A percentile compares a stretch with the other conserved stretches of the same genome.
Evolutionary conservation across 352 stramenopile species (phyloP).

Genomic region (Phytophthora niederhauseri): DNA sequence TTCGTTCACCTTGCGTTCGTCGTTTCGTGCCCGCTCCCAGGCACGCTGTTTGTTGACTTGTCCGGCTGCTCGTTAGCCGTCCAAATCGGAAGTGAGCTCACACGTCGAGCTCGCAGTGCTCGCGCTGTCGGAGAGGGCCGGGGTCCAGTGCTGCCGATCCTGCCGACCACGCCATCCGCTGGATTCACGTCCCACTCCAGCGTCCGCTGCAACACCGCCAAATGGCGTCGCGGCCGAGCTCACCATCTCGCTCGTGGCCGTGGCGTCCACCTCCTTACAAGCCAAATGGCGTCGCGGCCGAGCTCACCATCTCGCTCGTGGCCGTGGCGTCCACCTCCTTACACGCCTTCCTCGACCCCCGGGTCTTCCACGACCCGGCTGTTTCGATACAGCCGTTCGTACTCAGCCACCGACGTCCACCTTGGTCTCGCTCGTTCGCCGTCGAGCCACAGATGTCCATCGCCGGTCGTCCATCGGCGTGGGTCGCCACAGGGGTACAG

Average conservation of each 20-base stretch:
- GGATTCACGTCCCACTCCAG: not conserved
- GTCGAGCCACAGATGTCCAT: not conserved
- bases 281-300: not conserved
- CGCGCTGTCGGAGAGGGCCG: not conserved
- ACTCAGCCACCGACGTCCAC: not conserved
- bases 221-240: no score
- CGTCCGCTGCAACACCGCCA: not conserved
- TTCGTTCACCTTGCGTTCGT: not conserved
- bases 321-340: not conserved
- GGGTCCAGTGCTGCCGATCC: not conserved
- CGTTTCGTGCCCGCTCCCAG: no score
- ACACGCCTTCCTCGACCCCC: conserved; percentile 7
- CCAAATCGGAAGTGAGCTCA: not conserved
- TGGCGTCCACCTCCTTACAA: no score
- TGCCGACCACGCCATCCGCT: not conserved
- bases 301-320: not conserved
- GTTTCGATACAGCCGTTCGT: not conserved
- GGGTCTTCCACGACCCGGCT: conserved; percentile 13
- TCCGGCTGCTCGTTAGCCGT: not conserved
- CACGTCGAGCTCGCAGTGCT: no score
- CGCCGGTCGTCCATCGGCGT: not conserved
- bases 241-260: not conserved
- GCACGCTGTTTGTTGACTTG: not conserved
- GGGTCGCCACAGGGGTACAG: not conserved
- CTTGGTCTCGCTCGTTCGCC: not conserved